Evolutionary conservation across 2,329 filamentous ascomycete genomes (phyloP).

Genomic region (Huntiella moniliformis): DNA sequence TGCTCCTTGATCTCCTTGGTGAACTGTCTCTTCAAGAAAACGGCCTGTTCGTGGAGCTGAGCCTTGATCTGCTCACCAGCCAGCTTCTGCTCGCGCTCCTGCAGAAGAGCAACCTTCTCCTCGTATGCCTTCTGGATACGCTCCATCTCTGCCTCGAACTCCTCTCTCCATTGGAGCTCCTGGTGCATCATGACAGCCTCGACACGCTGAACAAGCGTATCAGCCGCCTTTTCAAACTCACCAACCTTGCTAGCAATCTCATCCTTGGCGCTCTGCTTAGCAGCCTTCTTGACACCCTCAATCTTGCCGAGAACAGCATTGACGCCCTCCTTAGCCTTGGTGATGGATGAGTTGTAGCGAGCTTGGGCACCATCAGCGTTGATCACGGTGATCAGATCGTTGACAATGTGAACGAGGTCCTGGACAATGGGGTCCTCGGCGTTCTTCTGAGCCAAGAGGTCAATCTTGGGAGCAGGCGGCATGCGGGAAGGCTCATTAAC

Average conservation of each 20-base stretch:
- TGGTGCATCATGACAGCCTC: conserved; percentile 67
- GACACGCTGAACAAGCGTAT: conserved; percentile 72
- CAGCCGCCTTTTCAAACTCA: conserved; percentile 74
- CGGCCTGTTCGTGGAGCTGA: conserved; percentile 73
- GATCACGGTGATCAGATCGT: conserved; percentile 84
- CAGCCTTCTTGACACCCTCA: conserved; percentile 47
- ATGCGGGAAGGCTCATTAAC: conserved; percentile 47
- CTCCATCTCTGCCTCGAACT: conserved; percentile 74
- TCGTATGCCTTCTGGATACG: conserved; percentile 62
- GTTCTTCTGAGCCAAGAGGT: conserved; percentile 55
- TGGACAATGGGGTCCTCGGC: conserved; percentile 77
- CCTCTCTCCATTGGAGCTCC: conserved; percentile 64
- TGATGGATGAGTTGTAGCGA: conserved; percentile 60
- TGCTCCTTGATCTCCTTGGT: conserved; percentile 56
- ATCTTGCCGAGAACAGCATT: conserved; percentile 64
- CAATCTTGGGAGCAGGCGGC: conserved; percentile 50
- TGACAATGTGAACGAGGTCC: conserved; percentile 85
- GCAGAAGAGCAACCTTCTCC: conserved; percentile 56
- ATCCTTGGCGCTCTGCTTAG: conserved; percentile 51
- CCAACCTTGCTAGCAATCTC: conserved; percentile 53
- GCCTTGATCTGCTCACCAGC: conserved; percentile 71
- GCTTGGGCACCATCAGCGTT: conserved; percentile 66
- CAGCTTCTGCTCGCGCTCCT: conserved; percentile 61
- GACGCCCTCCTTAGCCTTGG: conserved; percentile 72
- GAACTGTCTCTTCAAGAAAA: conserved; percentile 74